Evolutionary conservation across 1,284 basidiomycete genomes (phyloP), one percentile per base, ranked within the genome.

Genomic region (Trichosporon sp.): DNA sequence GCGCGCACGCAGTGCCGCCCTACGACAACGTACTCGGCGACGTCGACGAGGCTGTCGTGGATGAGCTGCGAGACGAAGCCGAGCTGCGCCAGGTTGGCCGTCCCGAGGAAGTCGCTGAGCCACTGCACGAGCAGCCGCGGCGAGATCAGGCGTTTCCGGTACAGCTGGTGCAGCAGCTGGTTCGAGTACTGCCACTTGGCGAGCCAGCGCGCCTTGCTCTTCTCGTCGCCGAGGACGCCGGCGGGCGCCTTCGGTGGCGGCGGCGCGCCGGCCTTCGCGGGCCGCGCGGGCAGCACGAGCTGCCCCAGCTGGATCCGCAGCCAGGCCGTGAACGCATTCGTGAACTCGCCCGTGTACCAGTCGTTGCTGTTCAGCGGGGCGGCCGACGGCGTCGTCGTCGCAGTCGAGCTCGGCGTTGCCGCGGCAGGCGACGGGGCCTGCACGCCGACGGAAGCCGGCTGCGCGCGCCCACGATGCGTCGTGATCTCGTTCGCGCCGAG

Each of bases 401-500:
- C 78, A 1, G 76, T 78, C 8, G 77, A 79, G 23, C 74, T 76
- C 7, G 77, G 77, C 1, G 80, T 81, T 3, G 70, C 73, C 2
- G 78, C 78, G 25, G 74, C 75, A 7, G 79, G 77, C 8, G 77
- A 76, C 15, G 77, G 74, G 0, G 75, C 76, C 68, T 75, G 69
- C 25, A 78, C 76, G 8, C 69, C 66, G 18, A 71, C 65, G 0
- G 67, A 62, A 6, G 71, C 71, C 15, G 78, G 77, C 64, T 78
- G 78, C 3, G 76, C 72, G 58, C 80, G 70, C n/a, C 76, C 72
- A 32, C 79, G 88, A 63, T 91, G 88, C 87, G 87, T 71, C 76
- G 93, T 91, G 51, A 94, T 94, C 81, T 99, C 96, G 75, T 94
- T 95, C 1, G 92, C 92, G n/a, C 96, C 97, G 66, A 96, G 89